Percentiles rank a stretch among this genome's conserved stretches.
phyloP scores from a whole-genome alignment of 306 rosid species.

The Sphenostylis stenocarpa region DNA sequence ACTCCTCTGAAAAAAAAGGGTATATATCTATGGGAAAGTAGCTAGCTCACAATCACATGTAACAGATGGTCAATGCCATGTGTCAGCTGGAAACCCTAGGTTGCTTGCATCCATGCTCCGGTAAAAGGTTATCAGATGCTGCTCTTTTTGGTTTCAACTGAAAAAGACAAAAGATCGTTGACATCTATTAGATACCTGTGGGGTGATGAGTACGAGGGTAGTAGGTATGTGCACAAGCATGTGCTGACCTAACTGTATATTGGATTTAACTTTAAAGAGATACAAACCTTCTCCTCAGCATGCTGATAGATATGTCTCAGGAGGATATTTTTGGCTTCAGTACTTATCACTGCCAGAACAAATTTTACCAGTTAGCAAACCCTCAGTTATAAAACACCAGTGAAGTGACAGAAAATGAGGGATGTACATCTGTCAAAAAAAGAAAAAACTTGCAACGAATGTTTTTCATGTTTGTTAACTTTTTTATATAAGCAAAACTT shows the following conservation, averaged over 20 bases:
- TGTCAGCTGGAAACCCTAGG: constrained; percentile 56
- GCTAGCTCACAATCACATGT: constrained; percentile 9
- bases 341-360: constrained; percentile 68
- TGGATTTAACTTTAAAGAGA: constrained; percentile 7
- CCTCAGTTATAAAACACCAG: background rate
- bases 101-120: constrained; percentile 75
- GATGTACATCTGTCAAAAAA: constrained; percentile 6
- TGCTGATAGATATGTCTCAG: constrained; percentile 82
- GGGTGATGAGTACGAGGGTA: background rate
- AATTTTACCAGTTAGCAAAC: constrained; percentile 34
- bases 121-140: constrained; percentile 67
- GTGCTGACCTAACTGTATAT: constrained; percentile 10
- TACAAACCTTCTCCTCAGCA: constrained; percentile 48
- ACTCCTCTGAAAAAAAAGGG: background rate
- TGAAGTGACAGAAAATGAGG: constrained; percentile 5
- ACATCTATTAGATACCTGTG: constrained; percentile 21
- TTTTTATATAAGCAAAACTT: background rate
- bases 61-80: constrained; percentile 18
- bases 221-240: background rate
- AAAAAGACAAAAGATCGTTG: constrained; percentile 33
- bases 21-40: background rate
- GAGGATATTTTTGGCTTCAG: constrained; percentile 76
- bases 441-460: background rate
- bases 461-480: background rate
- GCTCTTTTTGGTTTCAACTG: constrained; percentile 84